Evolutionary conservation across 306 rosid genomes (phyloP), one percentile per base, ranked within the genome.

Genomic region (Casuarina equisetifolia): DNA sequence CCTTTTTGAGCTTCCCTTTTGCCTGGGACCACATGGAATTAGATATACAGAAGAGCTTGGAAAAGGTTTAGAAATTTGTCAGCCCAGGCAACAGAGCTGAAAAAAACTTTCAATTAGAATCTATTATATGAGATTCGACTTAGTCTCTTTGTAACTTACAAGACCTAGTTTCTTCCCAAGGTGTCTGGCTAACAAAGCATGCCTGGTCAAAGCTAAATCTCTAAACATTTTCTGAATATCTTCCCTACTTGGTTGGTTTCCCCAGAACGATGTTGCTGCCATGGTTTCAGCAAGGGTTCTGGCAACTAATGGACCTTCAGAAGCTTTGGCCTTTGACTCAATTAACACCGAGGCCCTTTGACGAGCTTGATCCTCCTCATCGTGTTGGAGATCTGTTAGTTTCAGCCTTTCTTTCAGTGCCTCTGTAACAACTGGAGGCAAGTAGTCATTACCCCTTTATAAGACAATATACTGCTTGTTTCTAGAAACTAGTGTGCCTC

Each of bases 211-310:
- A 80, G 91, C 70, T 48, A 89, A 86, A 79, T 94, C 92, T 89
- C 86, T 89, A 16, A 73, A 83, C 96, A 92, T 92, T 76, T 85
- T 84, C 84, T 86, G 81, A 48, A 89, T 79, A 80, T 90, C 94
- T 83, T 82, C 84, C 70, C 76, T 78, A 72, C 76, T 84, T 68
- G 81, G 89, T 73, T 85, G 90, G 77, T 81, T 83, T 83, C 91
- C 93, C 98, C 98, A 94, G 80, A 83, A 94, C 48, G 91, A 72
- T 51, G 92, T 92, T 77, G 97, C 98, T 36, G 97, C 95, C 81
- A 67, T 80, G 61, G 97, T 92, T 87, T 94, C 98, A 16, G 97
- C 86, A 71, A 94, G 97, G 80, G 98, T 94, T 73, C 98, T 96
- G 50, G 97, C 97, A 75, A 89, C 74, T 71, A 90, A 72, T 19